A percentile compares a stretch with the other conserved stretches of the same genome.
These are phyloP conservation scores for Backusella morwellensis DNA, from an alignment of 192 early-diverging fungal species.

Conservation along the genomic window DNA sequence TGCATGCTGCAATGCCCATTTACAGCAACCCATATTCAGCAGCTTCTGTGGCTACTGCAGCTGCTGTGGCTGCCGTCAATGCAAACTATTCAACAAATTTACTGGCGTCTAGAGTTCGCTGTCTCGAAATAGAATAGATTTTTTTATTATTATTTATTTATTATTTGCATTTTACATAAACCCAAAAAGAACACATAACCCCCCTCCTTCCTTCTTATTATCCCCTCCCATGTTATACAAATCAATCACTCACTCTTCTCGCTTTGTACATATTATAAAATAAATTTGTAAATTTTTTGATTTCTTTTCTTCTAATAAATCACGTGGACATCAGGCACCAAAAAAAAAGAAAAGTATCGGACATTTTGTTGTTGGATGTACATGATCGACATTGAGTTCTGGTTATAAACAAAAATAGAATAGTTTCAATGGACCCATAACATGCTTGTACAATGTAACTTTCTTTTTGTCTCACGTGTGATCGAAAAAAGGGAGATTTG, in stretches of 20 bases:
- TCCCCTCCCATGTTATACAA: background rate
- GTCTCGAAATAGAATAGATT: conserved; percentile 21
- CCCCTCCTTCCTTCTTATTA: background rate
- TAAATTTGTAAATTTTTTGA: background rate
- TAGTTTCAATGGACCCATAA: conserved; percentile 6
- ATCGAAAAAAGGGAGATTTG: conserved; percentile 5
- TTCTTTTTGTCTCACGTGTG: conserved; percentile 8
- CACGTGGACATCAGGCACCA: background rate
- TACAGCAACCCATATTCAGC: background rate
- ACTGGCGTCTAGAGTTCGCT: conserved; percentile 13
- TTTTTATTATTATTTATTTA: background rate
- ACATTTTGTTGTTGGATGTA: background rate
- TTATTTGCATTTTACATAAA: background rate
- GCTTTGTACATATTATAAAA: conserved; percentile 2
- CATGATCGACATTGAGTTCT: conserved; percentile 7
- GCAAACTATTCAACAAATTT: conserved; percentile 16
- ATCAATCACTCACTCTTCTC: background rate
- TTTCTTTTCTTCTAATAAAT: background rate
- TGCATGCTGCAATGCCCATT: background rate
- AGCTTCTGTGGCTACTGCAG: conserved; percentile 7
- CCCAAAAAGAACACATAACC: background rate
- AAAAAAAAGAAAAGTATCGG: background rate
- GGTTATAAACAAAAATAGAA: background rate
- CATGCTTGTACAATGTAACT: conserved; percentile 6
- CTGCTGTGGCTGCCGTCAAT: conserved; percentile 13